A percentile compares a stretch with the other conserved stretches of the same genome.
Evolutionary conservation across 176 grass and related monocot species (phyloP).

Genomic region (Eleusine indica): DNA sequence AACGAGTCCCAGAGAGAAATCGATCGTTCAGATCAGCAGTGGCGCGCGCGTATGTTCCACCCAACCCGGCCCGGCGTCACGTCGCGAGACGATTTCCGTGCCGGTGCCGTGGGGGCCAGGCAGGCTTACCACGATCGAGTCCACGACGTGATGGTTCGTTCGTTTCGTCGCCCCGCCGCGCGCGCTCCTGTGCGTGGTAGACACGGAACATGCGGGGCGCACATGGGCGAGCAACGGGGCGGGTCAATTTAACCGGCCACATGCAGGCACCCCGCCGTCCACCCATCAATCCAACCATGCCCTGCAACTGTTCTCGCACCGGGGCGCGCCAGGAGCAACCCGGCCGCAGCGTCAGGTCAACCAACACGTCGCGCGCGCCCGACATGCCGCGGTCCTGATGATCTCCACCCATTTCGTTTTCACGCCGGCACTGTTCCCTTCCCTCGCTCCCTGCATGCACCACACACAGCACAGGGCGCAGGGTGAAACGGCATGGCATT

Average conservation of each 20-base stretch:
- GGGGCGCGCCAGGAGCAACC: not conserved
- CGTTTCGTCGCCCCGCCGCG: too few relatives aligned
- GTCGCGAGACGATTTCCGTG: not conserved
- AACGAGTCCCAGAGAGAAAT: too few relatives aligned
- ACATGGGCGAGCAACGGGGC: slow-evolving; percentile 25
- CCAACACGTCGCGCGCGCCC: not conserved
- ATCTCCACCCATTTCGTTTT: not conserved
- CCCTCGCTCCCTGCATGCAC: too few relatives aligned
- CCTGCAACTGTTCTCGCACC: not conserved
- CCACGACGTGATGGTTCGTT: too few relatives aligned
- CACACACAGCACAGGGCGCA: not conserved
- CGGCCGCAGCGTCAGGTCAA: not conserved
- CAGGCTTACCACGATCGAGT: not conserved
- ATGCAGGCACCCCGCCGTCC: not conserved
- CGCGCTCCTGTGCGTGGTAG: not conserved
- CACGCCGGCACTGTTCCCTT: too few relatives aligned
- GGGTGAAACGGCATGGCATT: not conserved
- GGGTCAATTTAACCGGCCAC: slow-evolving; percentile 35
- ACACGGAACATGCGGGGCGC: slow-evolving; percentile 14
- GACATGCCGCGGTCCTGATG: not conserved
- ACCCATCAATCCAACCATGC: not conserved
- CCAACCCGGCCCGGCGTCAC: not conserved
- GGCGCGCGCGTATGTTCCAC: too few relatives aligned
- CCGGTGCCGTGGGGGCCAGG: not conserved
- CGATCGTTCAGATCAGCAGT: too few relatives aligned